Base-by-base conservation (phyloP, 495 filamentous ascomycete genomes). In the Cryomyces minteri region DNA sequence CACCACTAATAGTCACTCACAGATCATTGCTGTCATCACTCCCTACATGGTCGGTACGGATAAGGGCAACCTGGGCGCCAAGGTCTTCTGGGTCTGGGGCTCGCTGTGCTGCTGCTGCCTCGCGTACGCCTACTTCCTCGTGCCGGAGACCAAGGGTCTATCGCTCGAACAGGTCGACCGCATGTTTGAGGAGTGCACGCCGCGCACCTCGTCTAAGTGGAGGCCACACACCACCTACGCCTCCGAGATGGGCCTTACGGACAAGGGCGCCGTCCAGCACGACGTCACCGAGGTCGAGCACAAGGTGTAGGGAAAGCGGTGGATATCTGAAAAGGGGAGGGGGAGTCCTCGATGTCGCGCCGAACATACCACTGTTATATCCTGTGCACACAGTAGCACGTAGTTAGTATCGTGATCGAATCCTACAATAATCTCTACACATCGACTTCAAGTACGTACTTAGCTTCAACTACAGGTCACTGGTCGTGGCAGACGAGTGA, bases 81-180 rank as follows among this genome's bases (percentile, higher is more conserved):
- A 77, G 52, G 76, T 86, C 52, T 86, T 84, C 68, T 84, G 54
- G 38, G 48, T 59, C 29, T 59, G 54, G 54, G 56, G 51, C 40
- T 41, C 40, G 8, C 53, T 53, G 44, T 59, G 56, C 46, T 48
- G 53, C 37, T 43, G 60, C 48, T 76, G 71, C 51, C 65, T 82
- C 48, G 51, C 81, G 53, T 85, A 76, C 65, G 71, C 78, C 39
- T 85, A 79, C 72, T 82, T 84, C 30, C 5, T 14, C 38, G 14
- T 40, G 14, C 32, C 45, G 11, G 25, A 47, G 25, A 43, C 36
- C n/a, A 12, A 18, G 12, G n/a, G 82, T 48, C 69, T 88, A 12
- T 77, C 79, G 28, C 79, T 87, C 40, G 82, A 88, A 67, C 82
- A 88, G 60, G 78, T 88, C 55, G 82, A 88, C 67, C 73, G 74